A percentile compares a stretch with the other conserved stretches of the same genome.
These are phyloP conservation scores for Trifolium pratense DNA, from an alignment of 306 rosid species.

Conservation along the genomic window DNA sequence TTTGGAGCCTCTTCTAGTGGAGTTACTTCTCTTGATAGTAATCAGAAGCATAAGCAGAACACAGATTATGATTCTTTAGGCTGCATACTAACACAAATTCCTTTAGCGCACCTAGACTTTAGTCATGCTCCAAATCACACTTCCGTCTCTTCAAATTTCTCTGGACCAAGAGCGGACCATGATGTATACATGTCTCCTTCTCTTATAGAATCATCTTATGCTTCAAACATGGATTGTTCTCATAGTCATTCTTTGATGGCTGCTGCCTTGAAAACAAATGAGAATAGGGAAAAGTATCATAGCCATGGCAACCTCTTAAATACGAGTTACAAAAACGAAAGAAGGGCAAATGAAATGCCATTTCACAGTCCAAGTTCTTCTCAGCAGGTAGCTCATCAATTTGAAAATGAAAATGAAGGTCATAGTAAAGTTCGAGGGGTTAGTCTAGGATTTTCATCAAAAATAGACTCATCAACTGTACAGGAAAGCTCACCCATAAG, in stretches of 20 bases:
- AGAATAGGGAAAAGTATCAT: constrained; percentile 46
- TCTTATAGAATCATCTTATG: constrained; percentile 61
- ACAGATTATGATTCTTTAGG: constrained; percentile 49
- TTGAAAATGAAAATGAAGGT: constrained; percentile 70
- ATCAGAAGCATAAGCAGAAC: constrained; percentile 48
- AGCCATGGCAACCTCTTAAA: constrained; percentile 42
- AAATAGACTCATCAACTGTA: constrained; percentile 63
- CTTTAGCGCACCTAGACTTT: constrained; percentile 38
- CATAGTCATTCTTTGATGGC: constrained; percentile 53
- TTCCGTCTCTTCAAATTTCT: constrained; percentile 46
- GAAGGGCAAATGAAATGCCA: constrained; percentile 43
- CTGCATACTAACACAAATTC: constrained; percentile 46
- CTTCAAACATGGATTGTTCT: constrained; percentile 62
- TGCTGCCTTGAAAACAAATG: constrained; percentile 47
- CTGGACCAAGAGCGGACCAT: constrained; percentile 51
- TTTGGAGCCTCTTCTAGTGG: constrained; percentile 52
- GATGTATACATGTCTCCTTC: constrained; percentile 49
- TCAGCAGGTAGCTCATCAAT: constrained; percentile 52
- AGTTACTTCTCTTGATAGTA: constrained; percentile 45
- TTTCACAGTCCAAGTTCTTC: constrained; percentile 48
- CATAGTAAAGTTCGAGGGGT: constrained; percentile 69
- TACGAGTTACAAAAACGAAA: constrained; percentile 48
- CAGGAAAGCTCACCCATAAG: constrained; percentile 68
- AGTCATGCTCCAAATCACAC: constrained; percentile 43
- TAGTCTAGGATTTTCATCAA: constrained; percentile 55